phyloP scores from a whole-genome alignment of 176 grass and related monocot species.

The Rhynchospora breviuscula region DNA sequence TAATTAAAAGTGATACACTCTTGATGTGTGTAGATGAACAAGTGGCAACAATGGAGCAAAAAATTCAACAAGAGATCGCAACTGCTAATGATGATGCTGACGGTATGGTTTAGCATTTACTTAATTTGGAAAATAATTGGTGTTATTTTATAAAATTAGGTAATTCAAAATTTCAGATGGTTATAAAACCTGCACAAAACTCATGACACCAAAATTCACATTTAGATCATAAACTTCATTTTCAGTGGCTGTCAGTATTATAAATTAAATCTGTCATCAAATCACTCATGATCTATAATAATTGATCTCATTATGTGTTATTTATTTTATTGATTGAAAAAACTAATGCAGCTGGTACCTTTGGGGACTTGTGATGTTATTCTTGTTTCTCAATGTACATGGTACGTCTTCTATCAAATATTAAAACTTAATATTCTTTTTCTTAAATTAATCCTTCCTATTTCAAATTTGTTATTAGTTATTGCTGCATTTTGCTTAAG shows the following conservation, averaged over 20 bases:
- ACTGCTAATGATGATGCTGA: not conserved
- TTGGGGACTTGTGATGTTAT: conserved; percentile 78
- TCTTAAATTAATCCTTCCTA: not conserved
- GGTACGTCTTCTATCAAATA: conserved; percentile 32
- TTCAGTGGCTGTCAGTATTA: too few species aligned
- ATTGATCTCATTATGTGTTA: too few species aligned
- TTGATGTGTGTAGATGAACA: conserved; percentile 23
- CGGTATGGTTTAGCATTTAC: conserved; percentile 13
- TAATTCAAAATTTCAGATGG: not conserved
- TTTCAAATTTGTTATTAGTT: too few species aligned
- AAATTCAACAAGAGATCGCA: conserved; percentile 15
- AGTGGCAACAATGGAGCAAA: conserved; percentile 32
- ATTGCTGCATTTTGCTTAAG: too few species aligned
- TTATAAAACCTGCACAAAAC: not conserved
- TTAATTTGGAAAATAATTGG: not conserved
- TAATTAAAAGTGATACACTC: not conserved
- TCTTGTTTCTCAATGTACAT: conserved; percentile 70
- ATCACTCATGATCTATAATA: too few species aligned
- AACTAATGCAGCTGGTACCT: conserved; percentile 68
- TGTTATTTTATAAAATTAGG: not conserved
- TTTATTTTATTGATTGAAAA: not conserved
- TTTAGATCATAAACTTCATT: too few species aligned
- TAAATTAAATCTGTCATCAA: not conserved
- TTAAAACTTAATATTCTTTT: not conserved
- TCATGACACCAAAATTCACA: too few species aligned